Conservation (phyloP, 2,329 filamentous ascomycete species). For the Aureobasidium melanogenum region DNA sequence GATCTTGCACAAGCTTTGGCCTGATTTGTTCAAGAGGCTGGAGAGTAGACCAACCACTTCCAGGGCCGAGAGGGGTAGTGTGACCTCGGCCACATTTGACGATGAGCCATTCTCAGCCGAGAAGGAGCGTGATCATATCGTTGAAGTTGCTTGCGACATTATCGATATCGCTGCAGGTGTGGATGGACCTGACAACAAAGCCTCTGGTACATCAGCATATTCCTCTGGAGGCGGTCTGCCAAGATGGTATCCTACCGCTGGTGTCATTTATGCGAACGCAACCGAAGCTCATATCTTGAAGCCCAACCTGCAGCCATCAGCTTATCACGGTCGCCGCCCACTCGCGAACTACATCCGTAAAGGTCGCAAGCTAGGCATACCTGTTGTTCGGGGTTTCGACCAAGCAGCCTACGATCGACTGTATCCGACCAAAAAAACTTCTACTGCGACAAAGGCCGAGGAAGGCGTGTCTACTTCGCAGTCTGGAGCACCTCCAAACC, state of each 20-base stretch:
- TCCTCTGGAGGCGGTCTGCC: slow-evolving; percentile 37
- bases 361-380: slow-evolving; percentile 71
- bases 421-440: slow-evolving; percentile 45
- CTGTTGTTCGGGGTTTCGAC: slow-evolving; percentile 85
- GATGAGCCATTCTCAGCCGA: slow-evolving; percentile 34
- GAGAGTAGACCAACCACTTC: slow-evolving; percentile 35
- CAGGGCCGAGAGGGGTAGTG: slow-evolving; percentile 16
- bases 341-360: slow-evolving; percentile 73
- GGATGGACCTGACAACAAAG: slow-evolving; percentile 39
- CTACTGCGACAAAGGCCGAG: slow-evolving; percentile 33
- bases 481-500: slow-evolving; percentile 32
- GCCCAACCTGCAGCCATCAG: slow-evolving; percentile 74
- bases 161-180: slow-evolving; percentile 40
- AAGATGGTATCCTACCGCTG: slow-evolving; percentile 60
- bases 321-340: slow-evolving; percentile 73
- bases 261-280: slow-evolving; percentile 78
- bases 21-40: slow-evolving; percentile 50
- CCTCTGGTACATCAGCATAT: slow-evolving; percentile 34
- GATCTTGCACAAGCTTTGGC: slow-evolving; percentile 76
- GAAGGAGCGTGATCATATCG: slow-evolving; percentile 33
- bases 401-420: slow-evolving; percentile 65
- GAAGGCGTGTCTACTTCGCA: slow-evolving; percentile 37
- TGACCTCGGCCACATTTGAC: slow-evolving; percentile 14
- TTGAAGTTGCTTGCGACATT: slow-evolving; percentile 37
- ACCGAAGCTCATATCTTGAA: slow-evolving; percentile 76